Conservation (phyloP, 2,329 filamentous ascomycete genomes). For the Alternaria burnsii region DNA sequence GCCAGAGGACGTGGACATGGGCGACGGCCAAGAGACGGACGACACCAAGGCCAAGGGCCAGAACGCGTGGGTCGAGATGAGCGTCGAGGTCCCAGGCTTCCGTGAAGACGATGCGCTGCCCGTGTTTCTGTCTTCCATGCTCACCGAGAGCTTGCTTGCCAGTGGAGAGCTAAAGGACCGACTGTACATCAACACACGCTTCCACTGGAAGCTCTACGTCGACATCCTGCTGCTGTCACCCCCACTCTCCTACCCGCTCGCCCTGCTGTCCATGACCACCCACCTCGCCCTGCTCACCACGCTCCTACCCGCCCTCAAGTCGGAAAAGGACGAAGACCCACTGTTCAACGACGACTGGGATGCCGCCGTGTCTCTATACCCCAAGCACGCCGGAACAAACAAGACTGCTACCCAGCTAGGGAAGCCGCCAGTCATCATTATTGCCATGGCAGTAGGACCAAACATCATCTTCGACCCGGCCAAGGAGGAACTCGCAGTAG, state of each 20-base stretch:
- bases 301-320: conserved; percentile 82
- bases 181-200: conserved; percentile 86
- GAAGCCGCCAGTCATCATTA: conserved; percentile 85
- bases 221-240: conserved; percentile 95
- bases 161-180: conserved; percentile 72
- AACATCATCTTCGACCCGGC: conserved; percentile 95
- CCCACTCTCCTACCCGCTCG: conserved; percentile 89
- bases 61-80: conserved; percentile 85
- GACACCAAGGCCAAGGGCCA: conserved; percentile 54
- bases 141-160: conserved; percentile 83
- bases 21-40: conserved; percentile 42
- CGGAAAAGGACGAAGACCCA: conserved; percentile 92
- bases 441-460: conserved; percentile 84
- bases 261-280: conserved; percentile 88
- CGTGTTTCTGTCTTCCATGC: conserved; percentile 86
- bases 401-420: conserved; percentile 36
- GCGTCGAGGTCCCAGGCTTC: conserved; percentile 89
- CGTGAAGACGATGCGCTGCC: conserved; percentile 91
- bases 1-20: conserved; percentile 53
- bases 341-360: conserved; percentile 99
- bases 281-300: conserved; percentile 92
- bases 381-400: conserved; percentile 52
- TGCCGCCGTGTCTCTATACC: conserved; percentile 79
- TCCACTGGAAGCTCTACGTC: conserved; percentile 96
- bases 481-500: conserved; percentile 90